Evolutionary conservation across 768 basidiomycete species (phyloP).

Genomic region (Hypholoma fasciculare): DNA sequence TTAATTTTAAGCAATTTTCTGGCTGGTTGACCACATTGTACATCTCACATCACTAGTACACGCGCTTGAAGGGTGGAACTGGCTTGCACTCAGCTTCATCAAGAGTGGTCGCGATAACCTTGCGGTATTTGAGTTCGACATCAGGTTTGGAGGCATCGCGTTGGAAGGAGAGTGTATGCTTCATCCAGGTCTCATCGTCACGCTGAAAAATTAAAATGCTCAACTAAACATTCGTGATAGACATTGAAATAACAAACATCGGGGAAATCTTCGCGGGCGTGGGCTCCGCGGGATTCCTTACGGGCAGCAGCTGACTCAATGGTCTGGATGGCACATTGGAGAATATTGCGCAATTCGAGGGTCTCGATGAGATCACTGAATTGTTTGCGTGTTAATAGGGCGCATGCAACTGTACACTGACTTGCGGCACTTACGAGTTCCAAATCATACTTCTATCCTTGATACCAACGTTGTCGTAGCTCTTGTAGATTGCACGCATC

Average conservation of each 20-base stretch:
- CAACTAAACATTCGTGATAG: not conserved
- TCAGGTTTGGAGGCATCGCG: constrained; percentile 72
- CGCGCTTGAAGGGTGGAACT: constrained; percentile 97
- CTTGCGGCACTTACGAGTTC: constrained; percentile 76
- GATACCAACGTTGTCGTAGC: constrained; percentile 89
- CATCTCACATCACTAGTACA: constrained; percentile 55
- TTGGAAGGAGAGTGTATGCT: constrained; percentile 94
- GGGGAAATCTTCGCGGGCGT: constrained; percentile 97
- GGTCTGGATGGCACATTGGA: constrained; percentile 95
- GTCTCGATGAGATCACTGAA: constrained; percentile 93
- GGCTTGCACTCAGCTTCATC: constrained; percentile 97
- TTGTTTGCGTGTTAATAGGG: constrained; percentile 3
- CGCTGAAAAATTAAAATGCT: constrained; percentile 47
- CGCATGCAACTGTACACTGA: not conserved
- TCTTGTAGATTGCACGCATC: constrained; percentile 83
- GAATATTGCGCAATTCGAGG: constrained; percentile 92
- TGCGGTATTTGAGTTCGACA: constrained; percentile 88
- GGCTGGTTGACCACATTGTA: constrained; percentile 4
- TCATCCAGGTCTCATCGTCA: constrained; percentile 94
- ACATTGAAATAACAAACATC: constrained; percentile 53
- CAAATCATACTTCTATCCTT: constrained; percentile 99
- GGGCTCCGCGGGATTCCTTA: constrained; percentile 97
- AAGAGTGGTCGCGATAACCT: constrained; percentile 81
- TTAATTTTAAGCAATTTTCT: constrained; percentile 13
- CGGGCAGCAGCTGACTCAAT: constrained; percentile 91